Evolutionary conservation across 2,329 filamentous ascomycete genomes (phyloP), one percentile per base, ranked within the genome.

Genomic region (Chrysosporium keratinophilum): DNA sequence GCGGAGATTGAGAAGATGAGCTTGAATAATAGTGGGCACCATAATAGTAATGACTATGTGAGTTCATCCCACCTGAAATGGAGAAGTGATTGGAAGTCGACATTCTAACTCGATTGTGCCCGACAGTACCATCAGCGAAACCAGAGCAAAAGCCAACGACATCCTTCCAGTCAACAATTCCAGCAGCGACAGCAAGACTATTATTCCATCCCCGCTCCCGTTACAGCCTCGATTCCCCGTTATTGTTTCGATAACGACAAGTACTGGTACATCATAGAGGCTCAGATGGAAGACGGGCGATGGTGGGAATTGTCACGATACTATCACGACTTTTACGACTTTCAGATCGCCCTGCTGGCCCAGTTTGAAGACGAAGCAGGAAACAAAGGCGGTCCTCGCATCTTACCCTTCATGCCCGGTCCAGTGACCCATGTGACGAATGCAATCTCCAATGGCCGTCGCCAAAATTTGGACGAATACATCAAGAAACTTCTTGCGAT

Each of bases 281-380:
- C 87, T 20, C 79, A 84, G 63, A 81, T 97, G 69, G 88, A 95
- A 65, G 90, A 97, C 66, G 90, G 89, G 46, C 80, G 87, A 45
- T 84, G 87, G 65, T 97, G 90, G 89, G 90, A 96, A 67, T 74
- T 98, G 48, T 91, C 88, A 39, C 83, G 93, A 58, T 93, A 95
- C 65, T 98, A 98, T 65, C 89, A 97, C 69, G 93, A 97, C 72
- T 98, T 98, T 67, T 98, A 97, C 72, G 93, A 97, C 69, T 91
- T 97, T 69, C 93, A 98, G 68, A 97, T 97, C 65, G 88, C 89
- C 33, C 82, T 98, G 7, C 80, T 98, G 47, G 91, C 89, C 43
- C 88, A 81, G 44, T 97, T 96, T 65, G 91, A 93, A 19, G 83
- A 87, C 35, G 93, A 97, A 70, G 91, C 93, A 37, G 93, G 93